Conservation (phyloP, 2,329 filamentous ascomycete genomes). For the Apiospora saccharicola region DNA sequence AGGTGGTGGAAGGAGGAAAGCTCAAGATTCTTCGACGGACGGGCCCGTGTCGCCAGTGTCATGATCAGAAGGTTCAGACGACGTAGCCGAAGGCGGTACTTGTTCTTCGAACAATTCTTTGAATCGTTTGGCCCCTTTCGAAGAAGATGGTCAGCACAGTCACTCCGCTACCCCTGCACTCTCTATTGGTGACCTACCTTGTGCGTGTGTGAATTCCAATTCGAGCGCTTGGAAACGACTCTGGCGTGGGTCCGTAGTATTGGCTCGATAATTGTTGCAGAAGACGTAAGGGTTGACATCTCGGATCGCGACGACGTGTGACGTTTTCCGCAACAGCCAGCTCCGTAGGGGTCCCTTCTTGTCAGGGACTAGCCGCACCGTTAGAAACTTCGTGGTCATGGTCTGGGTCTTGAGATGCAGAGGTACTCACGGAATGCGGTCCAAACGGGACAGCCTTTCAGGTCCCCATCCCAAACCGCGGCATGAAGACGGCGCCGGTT, state of each 20-base stretch:
- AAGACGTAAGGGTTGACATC: conserved; percentile 67
- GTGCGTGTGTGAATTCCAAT: not conserved
- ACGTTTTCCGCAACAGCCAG: conserved; percentile 57
- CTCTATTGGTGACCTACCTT: not conserved
- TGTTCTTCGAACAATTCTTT: conserved; percentile 6
- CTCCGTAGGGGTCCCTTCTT: not conserved
- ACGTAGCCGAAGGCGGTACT: not conserved
- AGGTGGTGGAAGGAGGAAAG: not conserved
- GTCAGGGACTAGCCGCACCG: not conserved
- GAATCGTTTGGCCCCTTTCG: conserved; percentile 7
- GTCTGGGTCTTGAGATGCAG: not conserved
- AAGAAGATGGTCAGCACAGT: not conserved
- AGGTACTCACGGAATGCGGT: conserved; percentile 64
- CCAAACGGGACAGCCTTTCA: conserved; percentile 66
- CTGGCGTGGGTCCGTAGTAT: conserved; percentile 34
- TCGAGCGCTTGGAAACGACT: not conserved
- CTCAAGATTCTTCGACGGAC: not conserved
- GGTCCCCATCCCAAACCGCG: conserved; percentile 61
- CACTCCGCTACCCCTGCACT: not conserved
- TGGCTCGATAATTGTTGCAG: conserved; percentile 61
- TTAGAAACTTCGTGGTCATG: not conserved
- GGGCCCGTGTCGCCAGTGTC: not conserved
- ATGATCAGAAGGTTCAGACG: not conserved
- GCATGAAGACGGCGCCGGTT: conserved; percentile 62
- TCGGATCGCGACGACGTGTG: conserved; percentile 57